Base-by-base conservation (phyloP, 2,329 filamentous ascomycete species). In the Helotiales sp. region DNA sequence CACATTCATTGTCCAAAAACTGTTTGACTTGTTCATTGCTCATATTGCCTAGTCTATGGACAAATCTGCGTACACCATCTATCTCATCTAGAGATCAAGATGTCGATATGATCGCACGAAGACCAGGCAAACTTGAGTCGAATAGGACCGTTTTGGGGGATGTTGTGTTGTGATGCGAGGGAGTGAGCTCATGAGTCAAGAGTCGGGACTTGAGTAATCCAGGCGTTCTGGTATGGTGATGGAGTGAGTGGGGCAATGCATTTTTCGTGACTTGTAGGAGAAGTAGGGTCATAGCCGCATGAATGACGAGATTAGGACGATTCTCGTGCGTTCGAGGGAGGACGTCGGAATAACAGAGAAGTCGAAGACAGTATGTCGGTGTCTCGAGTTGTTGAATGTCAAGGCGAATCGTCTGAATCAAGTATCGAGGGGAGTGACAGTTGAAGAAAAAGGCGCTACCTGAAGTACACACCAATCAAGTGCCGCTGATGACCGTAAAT, bases 261-360 rank as follows among this genome's bases (percentile, higher is more conserved):
- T 69, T 40, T n/a, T 70, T 75, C 73, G 75, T 77, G 73, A 77
- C 73, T 75, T 76, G 52, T 72, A 75, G 66, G 70, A 74, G 73
- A 75, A 73, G 49, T 71, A 71, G 66, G 75, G 75, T 77, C 76
- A 75, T 77, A 75, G 75, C 72, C 73, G 75, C 75, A 76, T 77
- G 75, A 73, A 75, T 74, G 72, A 75, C 75, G 77, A 78, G 76
- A 78, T 77, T 77, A 77, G 74, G 76, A 71, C 77, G 76, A 73
- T 78, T 78, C 77, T 78, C 76, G 76, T 77, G 67, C 71, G 76
- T 76, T 77, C 72, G 68, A 74, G 69, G 70, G 64, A 72, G 74
- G 75, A 75, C 71, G 70, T 77, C 75, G 75, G 70, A 66, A 74
- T 75, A 71, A 71, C 74, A 76, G 70, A 76, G 73, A 73, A 67